Evolutionary conservation across 495 filamentous ascomycete genomes (phyloP).

Genomic region (Penicilliopsis zonata): DNA sequence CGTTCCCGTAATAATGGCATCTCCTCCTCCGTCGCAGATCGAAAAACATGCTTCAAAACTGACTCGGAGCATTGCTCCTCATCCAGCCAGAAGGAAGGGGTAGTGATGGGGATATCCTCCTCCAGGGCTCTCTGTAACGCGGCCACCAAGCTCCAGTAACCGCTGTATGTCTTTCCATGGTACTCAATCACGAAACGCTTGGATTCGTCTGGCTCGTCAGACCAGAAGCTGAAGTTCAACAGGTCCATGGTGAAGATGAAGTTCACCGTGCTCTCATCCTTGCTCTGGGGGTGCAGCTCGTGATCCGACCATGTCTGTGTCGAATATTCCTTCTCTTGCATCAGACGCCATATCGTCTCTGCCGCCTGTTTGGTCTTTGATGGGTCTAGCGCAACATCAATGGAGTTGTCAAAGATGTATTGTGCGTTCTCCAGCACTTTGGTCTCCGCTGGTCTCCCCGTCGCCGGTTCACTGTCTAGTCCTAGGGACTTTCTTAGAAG

Average conservation of each 20-base stretch:
- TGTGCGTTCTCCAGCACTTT: conserved; percentile 73
- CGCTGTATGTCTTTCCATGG: conserved; percentile 70
- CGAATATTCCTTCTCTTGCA: conserved; percentile 76
- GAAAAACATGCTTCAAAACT: conserved; percentile 63
- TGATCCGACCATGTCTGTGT: conserved; percentile 77
- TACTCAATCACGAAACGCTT: conserved; percentile 73
- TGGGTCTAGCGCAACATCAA: conserved; percentile 81
- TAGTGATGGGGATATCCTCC: conserved; percentile 91
- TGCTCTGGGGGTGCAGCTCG: conserved; percentile 76
- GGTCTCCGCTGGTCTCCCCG: conserved; percentile 50
- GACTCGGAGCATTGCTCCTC: conserved; percentile 66
- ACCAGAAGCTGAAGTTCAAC: conserved; percentile 96
- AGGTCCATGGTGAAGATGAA: conserved; percentile 97
- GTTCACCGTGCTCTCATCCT: conserved; percentile 64
- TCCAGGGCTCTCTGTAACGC: conserved; percentile 77
- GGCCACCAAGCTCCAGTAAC: conserved; percentile 92
- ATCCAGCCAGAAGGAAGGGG: conserved; percentile 75
- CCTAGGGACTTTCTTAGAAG: conserved; percentile 74
- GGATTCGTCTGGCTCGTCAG: conserved; percentile 43
- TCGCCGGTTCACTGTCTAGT: conserved; percentile 37
- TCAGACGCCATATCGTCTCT: conserved; percentile 58
- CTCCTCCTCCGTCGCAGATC: conserved; percentile 73
- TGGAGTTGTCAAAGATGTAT: conserved; percentile 82
- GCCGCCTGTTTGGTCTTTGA: conserved; percentile 70
- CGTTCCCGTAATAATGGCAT: conserved; percentile 78